These are phyloP conservation scores for Punctularia strigosozonata DNA, from an alignment of 768 basidiomycete genomes.

Conservation along the genomic window DNA sequence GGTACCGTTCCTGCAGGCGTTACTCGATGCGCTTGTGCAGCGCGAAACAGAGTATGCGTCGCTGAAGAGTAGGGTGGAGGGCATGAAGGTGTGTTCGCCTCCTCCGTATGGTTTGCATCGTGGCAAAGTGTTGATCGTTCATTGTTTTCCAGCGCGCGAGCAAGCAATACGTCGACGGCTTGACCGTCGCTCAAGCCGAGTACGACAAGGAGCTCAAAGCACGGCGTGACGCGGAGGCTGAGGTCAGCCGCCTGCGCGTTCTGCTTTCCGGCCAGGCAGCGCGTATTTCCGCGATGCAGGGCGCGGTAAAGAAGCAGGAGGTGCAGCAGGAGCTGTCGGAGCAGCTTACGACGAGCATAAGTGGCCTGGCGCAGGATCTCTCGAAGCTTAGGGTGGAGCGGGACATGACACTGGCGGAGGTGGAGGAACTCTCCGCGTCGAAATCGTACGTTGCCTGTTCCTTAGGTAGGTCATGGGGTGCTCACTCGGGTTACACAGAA, in stretches of 20 bases:
- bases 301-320: constrained; percentile 69
- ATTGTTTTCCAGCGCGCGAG: constrained; percentile 58
- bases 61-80: constrained; percentile 71
- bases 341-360: constrained; percentile 66
- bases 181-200: constrained; percentile 87
- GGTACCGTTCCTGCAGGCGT: constrained; percentile 56
- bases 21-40: constrained; percentile 55
- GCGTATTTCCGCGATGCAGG: constrained; percentile 72
- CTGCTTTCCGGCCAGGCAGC: constrained; percentile 86
- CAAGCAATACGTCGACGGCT: constrained; percentile 83
- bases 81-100: constrained; percentile 61
- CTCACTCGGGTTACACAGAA: constrained; percentile 8
- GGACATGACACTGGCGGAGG: constrained; percentile 85
- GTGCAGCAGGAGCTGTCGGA: constrained; percentile 67
- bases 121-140: constrained; percentile 2
- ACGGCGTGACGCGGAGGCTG: constrained; percentile 84
- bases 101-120: constrained; percentile 1
- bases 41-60: constrained; percentile 46
- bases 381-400: constrained; percentile 82
- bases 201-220: constrained; percentile 86
- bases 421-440: constrained; percentile 75
- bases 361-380: constrained; percentile 72
- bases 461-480: constrained; percentile 2
- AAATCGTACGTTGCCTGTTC: constrained; percentile 45
- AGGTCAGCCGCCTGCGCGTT: constrained; percentile 76